These are phyloP conservation scores for Lichtheimia hyalospora DNA, from an alignment of 371 early-diverging fungal species.

Conservation along the genomic window DNA sequence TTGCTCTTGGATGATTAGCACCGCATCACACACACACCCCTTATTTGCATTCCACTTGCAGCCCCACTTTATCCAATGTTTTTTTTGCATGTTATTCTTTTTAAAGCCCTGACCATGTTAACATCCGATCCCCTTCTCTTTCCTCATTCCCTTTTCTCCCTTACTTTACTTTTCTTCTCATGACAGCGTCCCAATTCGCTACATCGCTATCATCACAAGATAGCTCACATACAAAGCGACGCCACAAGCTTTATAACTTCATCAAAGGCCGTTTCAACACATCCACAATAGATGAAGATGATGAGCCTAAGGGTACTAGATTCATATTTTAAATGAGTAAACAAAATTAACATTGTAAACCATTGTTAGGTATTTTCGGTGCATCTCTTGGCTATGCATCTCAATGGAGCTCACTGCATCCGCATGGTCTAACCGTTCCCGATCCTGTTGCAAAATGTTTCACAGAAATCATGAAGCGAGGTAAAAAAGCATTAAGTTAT, in stretches of 20 bases:
- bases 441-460: constrained; percentile 24
- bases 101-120: too few species aligned
- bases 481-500: constrained; percentile 4
- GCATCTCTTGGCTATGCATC: constrained; percentile 20
- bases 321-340: neutral
- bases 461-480: constrained; percentile 24
- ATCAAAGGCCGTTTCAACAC: constrained; percentile 1
- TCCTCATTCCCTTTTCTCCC: neutral
- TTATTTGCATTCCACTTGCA: too few species aligned
- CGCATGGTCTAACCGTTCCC: constrained; percentile 19
- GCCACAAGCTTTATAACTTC: neutral
- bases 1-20: too few species aligned
- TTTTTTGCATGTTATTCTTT: too few species aligned
- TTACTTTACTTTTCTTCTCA: neutral
- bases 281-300: neutral
- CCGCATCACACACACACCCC: too few species aligned
- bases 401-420: constrained; percentile 13
- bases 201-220: neutral
- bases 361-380: constrained; percentile 19
- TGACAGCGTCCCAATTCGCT: neutral
- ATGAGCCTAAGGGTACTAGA: neutral
- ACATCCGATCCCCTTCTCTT: too few species aligned
- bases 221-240: neutral
- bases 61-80: too few species aligned
- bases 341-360: neutral